Percentiles rank a stretch among this genome's conserved stretches.
Evolutionary conservation across 768 basidiomycete genomes (phyloP).

Genomic region (Trametes meyenii): DNA sequence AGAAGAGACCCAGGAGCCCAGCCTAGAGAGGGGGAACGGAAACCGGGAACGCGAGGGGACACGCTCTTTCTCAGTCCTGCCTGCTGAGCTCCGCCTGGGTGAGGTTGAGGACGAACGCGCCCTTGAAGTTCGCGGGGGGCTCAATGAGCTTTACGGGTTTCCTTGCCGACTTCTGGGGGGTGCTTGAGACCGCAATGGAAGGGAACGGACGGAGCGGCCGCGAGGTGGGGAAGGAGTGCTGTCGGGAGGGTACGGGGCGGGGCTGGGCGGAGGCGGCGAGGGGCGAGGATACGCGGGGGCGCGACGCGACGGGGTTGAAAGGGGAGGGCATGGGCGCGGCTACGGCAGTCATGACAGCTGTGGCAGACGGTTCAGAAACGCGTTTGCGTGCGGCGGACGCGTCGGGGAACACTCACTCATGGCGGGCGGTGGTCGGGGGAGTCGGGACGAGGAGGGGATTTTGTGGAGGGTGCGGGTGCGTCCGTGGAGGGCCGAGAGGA

Average conservation of each 20-base stretch:
- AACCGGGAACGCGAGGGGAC: background rate
- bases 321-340: conserved; percentile 23
- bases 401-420: conserved; percentile 46
- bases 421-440: background rate
- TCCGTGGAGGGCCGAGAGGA: background rate
- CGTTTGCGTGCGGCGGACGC: conserved; percentile 46
- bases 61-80: conserved; percentile 47
- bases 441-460: background rate
- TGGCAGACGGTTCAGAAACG: conserved; percentile 3
- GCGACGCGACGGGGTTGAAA: conserved; percentile 23
- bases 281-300: conserved; percentile 58
- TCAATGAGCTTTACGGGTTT: conserved; percentile 76
- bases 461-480: background rate
- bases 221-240: conserved; percentile 64
- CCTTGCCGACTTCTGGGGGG: conserved; percentile 8
- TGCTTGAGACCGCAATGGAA: conserved; percentile 47
- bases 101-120: conserved; percentile 74
- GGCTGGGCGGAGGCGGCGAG: conserved; percentile 49
- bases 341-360: conserved; percentile 29
- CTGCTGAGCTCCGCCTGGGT: conserved; percentile 84
- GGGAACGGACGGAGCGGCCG: conserved; percentile 81
- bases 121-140: conserved; percentile 71
- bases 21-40: background rate
- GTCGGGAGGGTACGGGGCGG: conserved; percentile 44
- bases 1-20: conserved; percentile 15